A percentile compares a stretch with the other conserved stretches of the same genome.
Evolutionary conservation across 768 basidiomycete species (phyloP).

Genomic region (Sarcomyxa edulis): DNA sequence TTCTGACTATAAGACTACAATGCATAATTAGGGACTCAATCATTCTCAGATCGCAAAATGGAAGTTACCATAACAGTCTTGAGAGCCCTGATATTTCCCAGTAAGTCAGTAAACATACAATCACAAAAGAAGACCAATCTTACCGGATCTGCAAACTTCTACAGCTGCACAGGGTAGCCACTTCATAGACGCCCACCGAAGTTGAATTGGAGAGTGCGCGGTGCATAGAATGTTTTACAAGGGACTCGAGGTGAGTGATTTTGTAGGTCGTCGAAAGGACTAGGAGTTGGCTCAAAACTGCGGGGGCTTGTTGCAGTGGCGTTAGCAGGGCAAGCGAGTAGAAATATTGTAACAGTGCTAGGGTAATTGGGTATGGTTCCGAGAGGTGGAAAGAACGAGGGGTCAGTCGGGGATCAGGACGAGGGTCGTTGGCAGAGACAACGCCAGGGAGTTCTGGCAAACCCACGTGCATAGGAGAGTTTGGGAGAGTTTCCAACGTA

Average conservation of each 20-base stretch:
- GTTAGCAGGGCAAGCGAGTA: constrained; percentile 86
- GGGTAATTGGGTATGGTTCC: constrained; percentile 83
- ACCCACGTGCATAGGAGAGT: constrained; percentile 55
- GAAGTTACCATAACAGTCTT: constrained; percentile 76
- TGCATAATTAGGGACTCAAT: constrained; percentile 6
- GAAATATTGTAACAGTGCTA: constrained; percentile 91
- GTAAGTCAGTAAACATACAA: constrained; percentile 9
- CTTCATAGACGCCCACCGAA: constrained; percentile 91
- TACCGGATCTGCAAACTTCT: constrained; percentile 87
- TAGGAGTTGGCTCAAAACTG: constrained; percentile 83
- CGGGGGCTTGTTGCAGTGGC: constrained; percentile 85
- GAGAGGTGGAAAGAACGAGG: constrained; percentile 77
- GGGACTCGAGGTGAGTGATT: constrained; percentile 63
- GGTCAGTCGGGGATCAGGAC: constrained; percentile 75
- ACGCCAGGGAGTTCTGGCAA: constrained; percentile 58
- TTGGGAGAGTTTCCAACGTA: constrained; percentile 54
- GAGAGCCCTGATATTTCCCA: constrained; percentile 45
- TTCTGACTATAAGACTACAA: constrained; percentile 74
- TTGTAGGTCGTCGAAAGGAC: constrained; percentile 82
- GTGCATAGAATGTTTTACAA: constrained; percentile 96
- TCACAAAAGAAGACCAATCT: constrained; percentile 26
- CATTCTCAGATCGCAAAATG: neutral
- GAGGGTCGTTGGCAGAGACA: constrained; percentile 39
- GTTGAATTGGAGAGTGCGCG: constrained; percentile 77
- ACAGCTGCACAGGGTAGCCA: constrained; percentile 87